Evolutionary conservation across 2,329 filamentous ascomycete genomes (phyloP).

Genomic region (Aureobasidium sp.): DNA sequence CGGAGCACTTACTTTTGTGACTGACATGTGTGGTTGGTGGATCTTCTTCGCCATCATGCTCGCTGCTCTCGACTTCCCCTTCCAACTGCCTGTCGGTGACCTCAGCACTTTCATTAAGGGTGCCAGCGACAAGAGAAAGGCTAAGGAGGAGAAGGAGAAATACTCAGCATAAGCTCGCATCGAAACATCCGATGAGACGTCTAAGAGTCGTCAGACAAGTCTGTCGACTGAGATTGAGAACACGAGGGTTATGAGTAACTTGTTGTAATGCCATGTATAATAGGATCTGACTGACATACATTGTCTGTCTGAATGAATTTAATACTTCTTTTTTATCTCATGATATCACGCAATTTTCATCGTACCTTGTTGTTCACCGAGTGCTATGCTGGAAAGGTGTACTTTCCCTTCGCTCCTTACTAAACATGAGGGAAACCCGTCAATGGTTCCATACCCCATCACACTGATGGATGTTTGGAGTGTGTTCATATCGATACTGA

Average conservation of each 20-base stretch:
- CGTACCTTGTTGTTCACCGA: too few species aligned
- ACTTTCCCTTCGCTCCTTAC: too few species aligned
- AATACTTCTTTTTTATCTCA: neutral
- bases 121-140: slow-evolving; percentile 32
- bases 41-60: slow-evolving; percentile 50
- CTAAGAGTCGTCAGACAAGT: neutral
- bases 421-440: too few species aligned
- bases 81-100: slow-evolving; percentile 44
- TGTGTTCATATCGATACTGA: too few species aligned
- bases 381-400: too few species aligned
- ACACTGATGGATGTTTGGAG: too few species aligned
- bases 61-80: slow-evolving; percentile 47
- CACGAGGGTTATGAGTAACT: neutral
- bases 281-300: neutral
- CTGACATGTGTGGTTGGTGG: slow-evolving; percentile 45
- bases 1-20: slow-evolving; percentile 45
- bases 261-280: slow-evolving; percentile 1
- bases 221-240: neutral
- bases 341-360: neutral
- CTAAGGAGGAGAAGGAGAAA: slow-evolving; percentile 24
- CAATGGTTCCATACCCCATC: too few species aligned
- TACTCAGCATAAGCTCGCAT: slow-evolving; percentile 16
- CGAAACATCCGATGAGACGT: neutral
- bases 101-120: slow-evolving; percentile 40
- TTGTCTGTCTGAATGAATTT: neutral